Base-by-base conservation (phyloP, 2,329 filamentous ascomycete genomes). In the Colletotrichum orchidophilum region DNA sequence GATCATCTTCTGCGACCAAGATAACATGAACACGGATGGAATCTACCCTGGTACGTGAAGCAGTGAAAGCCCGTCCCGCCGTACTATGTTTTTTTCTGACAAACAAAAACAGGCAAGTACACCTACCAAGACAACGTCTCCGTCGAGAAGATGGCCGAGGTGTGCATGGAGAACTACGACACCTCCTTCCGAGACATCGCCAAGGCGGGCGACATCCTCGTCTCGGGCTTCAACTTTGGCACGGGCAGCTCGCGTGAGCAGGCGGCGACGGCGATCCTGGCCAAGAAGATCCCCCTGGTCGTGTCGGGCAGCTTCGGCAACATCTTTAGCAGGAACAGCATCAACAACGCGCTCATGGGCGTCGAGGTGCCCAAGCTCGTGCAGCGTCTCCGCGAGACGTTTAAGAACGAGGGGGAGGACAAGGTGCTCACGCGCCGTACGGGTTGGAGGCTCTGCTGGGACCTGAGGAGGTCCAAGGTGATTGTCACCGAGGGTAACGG, bases 101-200 rank as follows among this genome's bases (percentile, higher is more conserved):
- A 24, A 1, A 77, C 94, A 52, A 35, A 49, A 35, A 42, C 7
- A 67, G 64, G 67, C 5, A 95, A 95, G 79, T 95, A 94, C 80
- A 98, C 95, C 0, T 98, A 98, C 82, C 94, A 97, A 79, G 95
- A 98, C 78, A 88, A 93, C 76, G 87, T 98, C 1, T 83, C 93
- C 0, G 85, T 83, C 0, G 92, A 94, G 72, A 90, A 90, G 67
- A 98, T 98, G 96, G 94, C 94, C 0, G 85, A 93, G 74, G 95
- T 95, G 0, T 95, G 93, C 81, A 98, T 98, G 95, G 88, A 93
- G 79, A 98, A 98, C 86, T 98, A 97, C 83, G 96, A 98, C 79
- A 83, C 87, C 0, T 79, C 85, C 0, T 98, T 98, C 79, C 81
- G 86, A 11, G 80, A 82, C 1, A 85, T 91, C 42, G 91, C 93